Base-by-base conservation (phyloP, 106 monocot species). In the Dendrobium catenatum region DNA sequence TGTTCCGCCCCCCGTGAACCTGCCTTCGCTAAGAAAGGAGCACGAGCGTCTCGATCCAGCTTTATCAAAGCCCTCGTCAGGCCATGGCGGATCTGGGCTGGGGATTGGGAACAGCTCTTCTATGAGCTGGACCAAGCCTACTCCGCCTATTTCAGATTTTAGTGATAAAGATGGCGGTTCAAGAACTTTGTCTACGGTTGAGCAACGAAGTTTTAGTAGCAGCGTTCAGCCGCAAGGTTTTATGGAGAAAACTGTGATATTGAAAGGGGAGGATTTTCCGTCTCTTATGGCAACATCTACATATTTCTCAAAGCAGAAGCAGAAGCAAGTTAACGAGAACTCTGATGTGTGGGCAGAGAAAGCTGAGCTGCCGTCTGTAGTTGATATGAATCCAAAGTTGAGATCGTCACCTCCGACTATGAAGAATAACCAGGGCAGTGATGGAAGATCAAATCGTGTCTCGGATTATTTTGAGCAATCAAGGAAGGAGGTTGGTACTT, bases 1-100 rank as follows among this genome's bases (percentile, higher is more conserved):
- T 13, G 94, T 98, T 42, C 97, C 94, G 58, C 86, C 96, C 81
- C 96, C 96, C 85, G 78, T 96, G 86, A 96, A 96, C 85, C 81
- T 96, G 31, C 96, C 96, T 11, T 98, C 97, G 4, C 77, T 94
- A 55, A 78, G 92, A 54, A 98, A 98, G 84, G 97, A 98, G 83
- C 89, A 94, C 55, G 94, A 98, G 84, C 85, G 86, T 19, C 86
- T 91, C 46, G 94, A 98, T 55, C 70, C 82, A 11, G 77, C 88
- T 11, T 80, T 88, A 0, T 40, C 67, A 2, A 85, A 82, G 29
- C 51, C 85, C 18, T 82, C 84, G 2, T 41, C 91, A 0, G 82
- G 81, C 27, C 79, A 81, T 6, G 85, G 92, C 20, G 84, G 81
- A 31, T 81, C 88, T 3, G 87, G 89, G 41, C 73, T 82, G 56